phyloP scores from a whole-genome alignment of 2,329 filamentous ascomycete species.

The Penicillium aurantiogriseum region DNA sequence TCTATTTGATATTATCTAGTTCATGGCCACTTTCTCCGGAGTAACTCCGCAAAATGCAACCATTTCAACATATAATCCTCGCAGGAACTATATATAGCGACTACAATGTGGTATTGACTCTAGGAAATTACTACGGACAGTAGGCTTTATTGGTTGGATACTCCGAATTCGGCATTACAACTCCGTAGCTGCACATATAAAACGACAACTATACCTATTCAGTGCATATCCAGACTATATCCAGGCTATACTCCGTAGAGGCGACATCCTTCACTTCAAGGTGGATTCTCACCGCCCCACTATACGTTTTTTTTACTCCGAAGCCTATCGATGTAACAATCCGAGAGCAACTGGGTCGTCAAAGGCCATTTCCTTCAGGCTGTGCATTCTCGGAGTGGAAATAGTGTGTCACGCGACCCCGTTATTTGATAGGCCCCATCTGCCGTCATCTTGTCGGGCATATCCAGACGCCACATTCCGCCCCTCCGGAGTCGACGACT shows the following conservation, averaged over 20 bases:
- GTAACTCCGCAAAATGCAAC: background rate
- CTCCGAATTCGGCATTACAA: background rate
- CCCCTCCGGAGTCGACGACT: background rate
- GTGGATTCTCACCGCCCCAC: constrained; percentile 15
- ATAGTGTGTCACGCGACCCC: background rate
- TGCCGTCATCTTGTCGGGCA: background rate
- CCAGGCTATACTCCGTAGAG: too few relatives aligned
- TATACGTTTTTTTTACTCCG: constrained; percentile 2
- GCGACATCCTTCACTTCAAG: background rate
- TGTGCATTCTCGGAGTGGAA: background rate
- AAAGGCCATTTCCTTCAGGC: background rate
- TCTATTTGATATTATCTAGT: too few relatives aligned
- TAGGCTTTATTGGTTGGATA: background rate
- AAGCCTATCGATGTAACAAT: background rate
- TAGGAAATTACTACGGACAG: background rate
- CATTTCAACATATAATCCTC: background rate
- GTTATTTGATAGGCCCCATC: background rate
- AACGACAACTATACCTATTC: background rate
- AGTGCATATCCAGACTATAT: background rate
- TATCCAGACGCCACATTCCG: background rate
- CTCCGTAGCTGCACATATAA: background rate
- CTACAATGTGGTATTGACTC: background rate
- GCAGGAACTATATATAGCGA: too few relatives aligned
- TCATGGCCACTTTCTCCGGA: background rate
- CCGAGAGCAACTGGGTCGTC: background rate